phyloP scores from a whole-genome alignment of 140 eudicot species.

The Cichorium intybus region DNA sequence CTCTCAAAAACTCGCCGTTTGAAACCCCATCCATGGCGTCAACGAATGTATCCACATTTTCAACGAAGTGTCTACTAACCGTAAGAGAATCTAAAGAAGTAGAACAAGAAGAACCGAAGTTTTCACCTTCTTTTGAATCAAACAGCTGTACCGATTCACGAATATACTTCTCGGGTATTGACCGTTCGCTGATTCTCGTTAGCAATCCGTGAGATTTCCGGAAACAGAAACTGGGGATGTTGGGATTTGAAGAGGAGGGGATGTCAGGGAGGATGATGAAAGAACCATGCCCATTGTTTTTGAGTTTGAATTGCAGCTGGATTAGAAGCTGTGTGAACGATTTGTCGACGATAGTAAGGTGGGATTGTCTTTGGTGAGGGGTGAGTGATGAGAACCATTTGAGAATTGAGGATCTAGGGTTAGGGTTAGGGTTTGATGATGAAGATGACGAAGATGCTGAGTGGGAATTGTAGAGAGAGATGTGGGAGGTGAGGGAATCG shows the following conservation, averaged over 20 bases:
- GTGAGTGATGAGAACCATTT: constrained; percentile 81
- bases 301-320: constrained; percentile 45
- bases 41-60: constrained; percentile 57
- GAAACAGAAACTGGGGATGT: constrained; percentile 58
- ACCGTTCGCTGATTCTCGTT: constrained; percentile 33
- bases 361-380: constrained; percentile 62
- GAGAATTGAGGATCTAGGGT: constrained; percentile 58
- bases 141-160: constrained; percentile 44
- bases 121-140: constrained; percentile 73
- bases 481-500: constrained; percentile 79
- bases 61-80: constrained; percentile 49
- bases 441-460: constrained; percentile 24
- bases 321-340: constrained; percentile 52
- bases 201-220: constrained; percentile 61
- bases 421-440: constrained; percentile 42
- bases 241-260: constrained; percentile 35
- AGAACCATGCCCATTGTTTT: constrained; percentile 34
- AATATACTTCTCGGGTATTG: constrained; percentile 30
- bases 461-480: constrained; percentile 64
- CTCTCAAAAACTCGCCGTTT: constrained; percentile 71
- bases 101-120: constrained; percentile 12
- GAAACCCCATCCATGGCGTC: constrained; percentile 64
- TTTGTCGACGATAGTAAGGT: constrained; percentile 55
- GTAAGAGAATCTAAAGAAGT: constrained; percentile 54
- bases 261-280: constrained; percentile 77